Conservation (phyloP, 495 filamentous ascomycete species). For the Penicillium taxi region DNA sequence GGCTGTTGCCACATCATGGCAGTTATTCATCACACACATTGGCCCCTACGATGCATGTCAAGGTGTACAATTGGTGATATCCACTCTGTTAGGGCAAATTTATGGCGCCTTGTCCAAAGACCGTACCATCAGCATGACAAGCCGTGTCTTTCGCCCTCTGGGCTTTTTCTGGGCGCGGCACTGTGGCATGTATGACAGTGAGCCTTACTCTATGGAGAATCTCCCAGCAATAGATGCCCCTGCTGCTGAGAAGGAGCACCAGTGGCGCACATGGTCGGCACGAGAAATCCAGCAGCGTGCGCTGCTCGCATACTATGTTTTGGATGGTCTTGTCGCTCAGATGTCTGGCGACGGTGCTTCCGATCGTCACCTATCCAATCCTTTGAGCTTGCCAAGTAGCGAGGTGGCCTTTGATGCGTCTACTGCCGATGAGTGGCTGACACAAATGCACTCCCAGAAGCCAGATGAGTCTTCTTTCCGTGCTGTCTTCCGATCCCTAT, state of each 20-base stretch:
- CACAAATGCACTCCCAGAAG: constrained; percentile 27
- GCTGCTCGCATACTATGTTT: constrained; percentile 38
- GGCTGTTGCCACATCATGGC: constrained; percentile 44
- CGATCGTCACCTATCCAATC: constrained; percentile 37
- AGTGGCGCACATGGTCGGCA: constrained; percentile 40
- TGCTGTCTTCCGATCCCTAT: constrained; percentile 34
- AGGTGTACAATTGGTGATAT: constrained; percentile 42
- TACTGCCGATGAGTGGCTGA: constrained; percentile 38
- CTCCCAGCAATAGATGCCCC: constrained; percentile 28
- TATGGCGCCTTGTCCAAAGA: constrained; percentile 44
- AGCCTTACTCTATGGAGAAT: constrained; percentile 30
- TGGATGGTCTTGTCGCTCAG: constrained; percentile 42
- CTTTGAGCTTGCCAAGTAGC: constrained; percentile 32
- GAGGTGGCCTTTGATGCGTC: constrained; percentile 38
- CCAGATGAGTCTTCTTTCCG: constrained; percentile 32
- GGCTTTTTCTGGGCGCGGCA: constrained; percentile 45
- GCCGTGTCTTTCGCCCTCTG: constrained; percentile 41
- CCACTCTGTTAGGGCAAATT: constrained; percentile 38
- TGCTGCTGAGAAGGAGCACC: constrained; percentile 29
- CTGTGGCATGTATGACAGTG: constrained; percentile 37
- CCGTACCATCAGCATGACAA: constrained; percentile 36
- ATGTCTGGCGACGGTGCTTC: constrained; percentile 40
- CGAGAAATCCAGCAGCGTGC: constrained; percentile 42
- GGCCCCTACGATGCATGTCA: constrained; percentile 40
- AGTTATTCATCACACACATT: constrained; percentile 39